Evolutionary conservation across 345 rosid species (phyloP).

Genomic region (Brassica cretica): DNA sequence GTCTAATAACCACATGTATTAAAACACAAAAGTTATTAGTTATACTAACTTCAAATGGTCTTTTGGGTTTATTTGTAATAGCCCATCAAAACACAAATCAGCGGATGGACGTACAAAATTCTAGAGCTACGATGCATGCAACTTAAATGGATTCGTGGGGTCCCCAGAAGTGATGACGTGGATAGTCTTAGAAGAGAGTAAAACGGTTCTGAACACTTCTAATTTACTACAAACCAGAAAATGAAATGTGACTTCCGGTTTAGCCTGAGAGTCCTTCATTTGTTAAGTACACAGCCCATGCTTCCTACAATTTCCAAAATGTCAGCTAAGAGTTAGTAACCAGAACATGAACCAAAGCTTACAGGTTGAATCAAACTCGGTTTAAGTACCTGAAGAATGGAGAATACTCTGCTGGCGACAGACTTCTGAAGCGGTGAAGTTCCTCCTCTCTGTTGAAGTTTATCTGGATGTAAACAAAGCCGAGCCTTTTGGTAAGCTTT

Average conservation of each 20-base stretch:
- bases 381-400: conserved; percentile 71
- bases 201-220: neutral
- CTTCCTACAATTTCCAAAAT: conserved; percentile 51
- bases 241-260: neutral
- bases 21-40: too few relatives aligned
- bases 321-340: conserved; percentile 3
- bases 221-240: neutral
- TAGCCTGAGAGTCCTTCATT: conserved; percentile 50
- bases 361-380: neutral
- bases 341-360: neutral
- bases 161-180: too few relatives aligned
- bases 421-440: conserved; percentile 65
- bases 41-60: too few relatives aligned
- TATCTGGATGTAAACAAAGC: conserved; percentile 92
- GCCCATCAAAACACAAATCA: too few relatives aligned
- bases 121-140: too few relatives aligned
- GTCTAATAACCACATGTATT: too few relatives aligned
- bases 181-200: too few relatives aligned
- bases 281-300: conserved; percentile 67
- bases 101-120: too few relatives aligned
- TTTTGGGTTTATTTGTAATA: too few relatives aligned
- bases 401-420: conserved; percentile 69
- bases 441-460: conserved; percentile 82
- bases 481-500: conserved; percentile 93
- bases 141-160: too few relatives aligned